Percentiles rank a stretch among this genome's conserved stretches.
Evolutionary conservation across 495 filamentous ascomycete species (phyloP).

Genomic region (Thozetella sp.): DNA sequence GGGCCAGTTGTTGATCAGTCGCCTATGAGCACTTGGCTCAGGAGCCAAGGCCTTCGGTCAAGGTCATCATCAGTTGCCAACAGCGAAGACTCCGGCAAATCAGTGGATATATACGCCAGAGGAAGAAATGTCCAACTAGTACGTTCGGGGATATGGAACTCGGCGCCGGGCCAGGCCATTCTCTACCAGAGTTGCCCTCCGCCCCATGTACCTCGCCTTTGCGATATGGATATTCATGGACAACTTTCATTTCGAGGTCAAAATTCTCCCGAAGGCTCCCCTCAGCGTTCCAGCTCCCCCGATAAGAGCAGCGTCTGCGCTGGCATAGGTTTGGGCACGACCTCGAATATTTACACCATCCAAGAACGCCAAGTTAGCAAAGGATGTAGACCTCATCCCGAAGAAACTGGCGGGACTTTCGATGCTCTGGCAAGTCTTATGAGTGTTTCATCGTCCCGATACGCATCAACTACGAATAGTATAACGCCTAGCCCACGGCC

Average conservation of each 20-base stretch:
- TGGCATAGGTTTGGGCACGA: neutral
- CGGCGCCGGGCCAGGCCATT: conserved; percentile 10
- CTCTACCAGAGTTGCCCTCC: conserved; percentile 18
- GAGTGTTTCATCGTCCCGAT: conserved; percentile 20
- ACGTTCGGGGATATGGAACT: conserved; percentile 21
- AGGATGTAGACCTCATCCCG: neutral
- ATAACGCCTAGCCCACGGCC: conserved; percentile 9
- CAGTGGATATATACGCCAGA: conserved; percentile 10
- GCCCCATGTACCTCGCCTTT: conserved; percentile 22
- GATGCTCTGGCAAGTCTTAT: neutral
- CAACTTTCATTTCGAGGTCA: conserved; percentile 18
- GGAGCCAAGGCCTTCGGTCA: conserved; percentile 37
- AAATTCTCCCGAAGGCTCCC: conserved; percentile 15
- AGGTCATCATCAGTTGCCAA: conserved; percentile 17
- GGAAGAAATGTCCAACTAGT: conserved; percentile 26
- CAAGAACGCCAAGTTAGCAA: neutral
- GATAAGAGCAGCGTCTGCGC: conserved; percentile 1
- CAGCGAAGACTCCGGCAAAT: conserved; percentile 9
- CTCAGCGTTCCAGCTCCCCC: conserved; percentile 11
- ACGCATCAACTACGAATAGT: conserved; percentile 19
- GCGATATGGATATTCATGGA: conserved; percentile 25
- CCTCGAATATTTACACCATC: neutral
- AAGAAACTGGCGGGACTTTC: neutral
- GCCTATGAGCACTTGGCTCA: conserved; percentile 38
- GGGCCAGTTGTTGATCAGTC: conserved; percentile 24